Conservation (phyloP, 208 protist genomes). For the Trypanosomatidae sp. region DNA sequence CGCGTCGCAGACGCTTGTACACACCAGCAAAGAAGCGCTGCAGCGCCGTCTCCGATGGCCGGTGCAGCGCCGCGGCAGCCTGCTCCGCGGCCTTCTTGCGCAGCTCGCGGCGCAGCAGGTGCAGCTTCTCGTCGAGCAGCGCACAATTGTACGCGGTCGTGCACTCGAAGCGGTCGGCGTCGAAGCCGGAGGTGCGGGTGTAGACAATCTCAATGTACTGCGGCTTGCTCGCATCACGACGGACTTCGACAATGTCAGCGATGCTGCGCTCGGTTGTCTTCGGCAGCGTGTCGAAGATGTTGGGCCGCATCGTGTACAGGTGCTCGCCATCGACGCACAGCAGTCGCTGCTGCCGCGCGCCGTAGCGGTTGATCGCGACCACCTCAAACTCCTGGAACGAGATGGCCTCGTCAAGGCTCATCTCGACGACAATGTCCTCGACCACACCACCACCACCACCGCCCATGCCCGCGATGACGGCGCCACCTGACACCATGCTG, state of each 20-base stretch:
- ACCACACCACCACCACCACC: slow-evolving; percentile 9
- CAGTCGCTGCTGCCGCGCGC: slow-evolving; percentile 61
- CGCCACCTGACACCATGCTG: no score
- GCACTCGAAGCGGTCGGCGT: slow-evolving; percentile 72
- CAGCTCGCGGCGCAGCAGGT: slow-evolving; percentile 50
- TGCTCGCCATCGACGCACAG: slow-evolving; percentile 73
- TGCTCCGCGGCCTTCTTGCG: slow-evolving; percentile 51
- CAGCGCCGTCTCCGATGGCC: slow-evolving; percentile 12
- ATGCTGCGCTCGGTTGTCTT: slow-evolving; percentile 51
- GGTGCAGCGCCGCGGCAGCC: slow-evolving; percentile 5
- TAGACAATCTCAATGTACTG: slow-evolving; percentile 82
- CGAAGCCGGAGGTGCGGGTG: slow-evolving; percentile 39
- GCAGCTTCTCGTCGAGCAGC: slow-evolving; percentile 74
- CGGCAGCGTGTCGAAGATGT: slow-evolving; percentile 17
- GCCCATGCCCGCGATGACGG: no score
- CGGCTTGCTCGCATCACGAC: slow-evolving; percentile 38
- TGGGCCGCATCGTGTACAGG: slow-evolving; percentile 72
- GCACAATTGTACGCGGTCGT: slow-evolving; percentile 73
- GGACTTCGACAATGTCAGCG: slow-evolving; percentile 67
- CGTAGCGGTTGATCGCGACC: slow-evolving; percentile 65
- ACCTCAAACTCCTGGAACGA: slow-evolving; percentile 82
- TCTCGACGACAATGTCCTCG: slow-evolving; percentile 69
- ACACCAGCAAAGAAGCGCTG: slow-evolving; percentile 13
- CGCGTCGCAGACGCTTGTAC: no score
- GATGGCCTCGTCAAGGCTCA: slow-evolving; percentile 57